Conservation (phyloP, 495 filamentous ascomycete genomes). For the Aspergillus taichungensis region DNA sequence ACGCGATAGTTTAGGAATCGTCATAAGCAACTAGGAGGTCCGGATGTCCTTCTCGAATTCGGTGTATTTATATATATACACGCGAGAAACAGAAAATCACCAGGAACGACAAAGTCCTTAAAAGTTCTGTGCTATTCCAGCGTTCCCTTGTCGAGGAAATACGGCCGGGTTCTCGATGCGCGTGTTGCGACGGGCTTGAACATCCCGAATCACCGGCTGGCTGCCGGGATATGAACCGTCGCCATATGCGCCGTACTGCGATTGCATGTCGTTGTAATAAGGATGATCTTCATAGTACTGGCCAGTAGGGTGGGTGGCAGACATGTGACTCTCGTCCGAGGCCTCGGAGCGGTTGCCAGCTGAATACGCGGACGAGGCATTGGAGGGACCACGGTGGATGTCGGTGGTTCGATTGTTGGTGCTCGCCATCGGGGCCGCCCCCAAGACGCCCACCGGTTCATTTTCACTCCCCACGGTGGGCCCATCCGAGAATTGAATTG, state of each 20-base stretch:
- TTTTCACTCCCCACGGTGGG: constrained; percentile 56
- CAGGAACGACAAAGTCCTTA: constrained; percentile 29
- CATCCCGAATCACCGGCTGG: constrained; percentile 88
- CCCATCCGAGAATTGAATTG: constrained; percentile 58
- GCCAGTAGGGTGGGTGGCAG: constrained; percentile 34
- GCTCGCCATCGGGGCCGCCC: constrained; percentile 53
- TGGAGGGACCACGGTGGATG: constrained; percentile 85
- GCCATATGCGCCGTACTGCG: constrained; percentile 47
- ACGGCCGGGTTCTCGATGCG: constrained; percentile 83
- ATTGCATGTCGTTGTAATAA: constrained; percentile 46
- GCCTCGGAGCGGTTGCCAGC: constrained; percentile 72
- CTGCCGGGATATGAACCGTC: constrained; percentile 45
- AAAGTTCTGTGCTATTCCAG: constrained; percentile 98
- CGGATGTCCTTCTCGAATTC: neutral
- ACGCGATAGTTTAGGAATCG: no score
- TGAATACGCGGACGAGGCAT: constrained; percentile 94
- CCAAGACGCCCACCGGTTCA: constrained; percentile 70
- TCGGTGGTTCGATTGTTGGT: constrained; percentile 50
- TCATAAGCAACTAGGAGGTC: no score
- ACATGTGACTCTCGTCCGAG: constrained; percentile 63
- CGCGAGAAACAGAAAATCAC: neutral
- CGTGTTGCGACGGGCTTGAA: constrained; percentile 82
- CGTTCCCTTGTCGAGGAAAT: constrained; percentile 80
- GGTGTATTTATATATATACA: neutral
- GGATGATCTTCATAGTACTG: constrained; percentile 46